A percentile compares a stretch with the other conserved stretches of the same genome.
These are phyloP conservation scores for Leucosporidium scottii DNA, from an alignment of 768 basidiomycete genomes.

Conservation along the genomic window DNA sequence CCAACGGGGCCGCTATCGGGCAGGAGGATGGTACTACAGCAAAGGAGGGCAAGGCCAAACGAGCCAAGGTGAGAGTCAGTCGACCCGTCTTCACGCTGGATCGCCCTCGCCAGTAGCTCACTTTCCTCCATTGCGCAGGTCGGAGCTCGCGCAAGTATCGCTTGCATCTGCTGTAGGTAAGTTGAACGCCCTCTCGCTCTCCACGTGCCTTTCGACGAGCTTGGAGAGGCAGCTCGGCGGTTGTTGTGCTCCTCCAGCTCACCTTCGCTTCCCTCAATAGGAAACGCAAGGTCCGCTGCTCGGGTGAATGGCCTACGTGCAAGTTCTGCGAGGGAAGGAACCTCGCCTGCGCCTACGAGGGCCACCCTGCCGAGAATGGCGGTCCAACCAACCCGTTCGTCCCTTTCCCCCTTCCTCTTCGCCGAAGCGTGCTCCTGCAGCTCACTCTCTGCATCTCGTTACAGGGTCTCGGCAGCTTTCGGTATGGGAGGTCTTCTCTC, in stretches of 20 bases:
- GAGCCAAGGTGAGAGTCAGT: background rate
- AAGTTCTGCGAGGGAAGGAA: constrained; percentile 15
- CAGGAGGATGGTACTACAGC: background rate
- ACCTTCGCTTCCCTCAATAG: background rate
- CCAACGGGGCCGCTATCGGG: background rate
- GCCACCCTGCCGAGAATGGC: constrained; percentile 23
- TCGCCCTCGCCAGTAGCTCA: no score
- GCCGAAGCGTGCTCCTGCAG: no score
- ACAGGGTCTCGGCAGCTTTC: background rate
- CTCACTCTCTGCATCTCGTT: background rate
- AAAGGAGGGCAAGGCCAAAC: background rate
- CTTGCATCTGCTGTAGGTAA: background rate
- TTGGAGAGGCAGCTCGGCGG: no score
- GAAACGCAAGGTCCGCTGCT: constrained; percentile 32
- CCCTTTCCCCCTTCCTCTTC: no score
- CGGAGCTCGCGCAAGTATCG: background rate
- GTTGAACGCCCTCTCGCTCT: background rate
- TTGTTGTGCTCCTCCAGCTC: no score
- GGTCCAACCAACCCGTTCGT: background rate
- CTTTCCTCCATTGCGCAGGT: background rate
- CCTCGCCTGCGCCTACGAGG: constrained; percentile 21
- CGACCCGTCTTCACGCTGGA: no score
- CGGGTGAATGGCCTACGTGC: constrained; percentile 29
- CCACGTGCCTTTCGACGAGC: no score
- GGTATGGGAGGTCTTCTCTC: background rate